Evolutionary conservation across 2,329 filamentous ascomycete species (phyloP).

Genomic region (Myriosclerotinia scirpicola): DNA sequence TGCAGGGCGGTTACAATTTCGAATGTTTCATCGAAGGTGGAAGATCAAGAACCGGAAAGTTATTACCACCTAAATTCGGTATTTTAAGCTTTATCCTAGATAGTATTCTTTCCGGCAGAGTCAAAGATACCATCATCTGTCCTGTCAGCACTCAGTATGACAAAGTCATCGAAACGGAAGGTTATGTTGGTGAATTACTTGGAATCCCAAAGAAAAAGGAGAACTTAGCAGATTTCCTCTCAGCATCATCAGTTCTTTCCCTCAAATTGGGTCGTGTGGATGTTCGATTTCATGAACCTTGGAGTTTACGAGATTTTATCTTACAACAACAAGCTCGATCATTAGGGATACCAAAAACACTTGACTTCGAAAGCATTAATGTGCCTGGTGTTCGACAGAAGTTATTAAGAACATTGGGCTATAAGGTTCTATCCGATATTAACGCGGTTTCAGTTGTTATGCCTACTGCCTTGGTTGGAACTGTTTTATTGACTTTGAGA

Average conservation of each 20-base stretch:
- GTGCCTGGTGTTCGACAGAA: conserved; percentile 51
- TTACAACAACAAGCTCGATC: conserved; percentile 68
- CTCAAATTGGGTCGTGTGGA: conserved; percentile 89
- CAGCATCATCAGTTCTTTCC: conserved; percentile 79
- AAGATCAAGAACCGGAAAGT: conserved; percentile 87
- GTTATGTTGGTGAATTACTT: conserved; percentile 90
- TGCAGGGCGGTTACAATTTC: conserved; percentile 89
- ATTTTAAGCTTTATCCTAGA: conserved; percentile 91
- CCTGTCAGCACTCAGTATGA: conserved; percentile 98
- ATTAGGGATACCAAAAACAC: conserved; percentile 49
- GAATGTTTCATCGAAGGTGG: conserved; percentile 98
- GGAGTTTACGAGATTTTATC: conserved; percentile 84
- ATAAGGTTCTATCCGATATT: conserved; percentile 90
- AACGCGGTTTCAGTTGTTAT: conserved; percentile 96
- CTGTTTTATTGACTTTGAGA: conserved; percentile 84
- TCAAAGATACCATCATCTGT: conserved; percentile 88
- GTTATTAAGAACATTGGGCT: conserved; percentile 82
- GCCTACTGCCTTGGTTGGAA: conserved; percentile 95
- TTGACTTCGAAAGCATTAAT: conserved; percentile 50
- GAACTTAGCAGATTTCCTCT: conserved; percentile 86
- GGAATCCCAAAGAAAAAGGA: conserved; percentile 96
- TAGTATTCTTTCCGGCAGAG: conserved; percentile 81
- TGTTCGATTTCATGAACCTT: conserved; percentile 93
- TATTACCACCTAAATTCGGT: conserved; percentile 91
- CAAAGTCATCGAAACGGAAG: conserved; percentile 97